Evolutionary conservation across 2,329 filamentous ascomycete species (phyloP), one percentile per base, ranked within the genome.

Genomic region (Nothopassalora personata): DNA sequence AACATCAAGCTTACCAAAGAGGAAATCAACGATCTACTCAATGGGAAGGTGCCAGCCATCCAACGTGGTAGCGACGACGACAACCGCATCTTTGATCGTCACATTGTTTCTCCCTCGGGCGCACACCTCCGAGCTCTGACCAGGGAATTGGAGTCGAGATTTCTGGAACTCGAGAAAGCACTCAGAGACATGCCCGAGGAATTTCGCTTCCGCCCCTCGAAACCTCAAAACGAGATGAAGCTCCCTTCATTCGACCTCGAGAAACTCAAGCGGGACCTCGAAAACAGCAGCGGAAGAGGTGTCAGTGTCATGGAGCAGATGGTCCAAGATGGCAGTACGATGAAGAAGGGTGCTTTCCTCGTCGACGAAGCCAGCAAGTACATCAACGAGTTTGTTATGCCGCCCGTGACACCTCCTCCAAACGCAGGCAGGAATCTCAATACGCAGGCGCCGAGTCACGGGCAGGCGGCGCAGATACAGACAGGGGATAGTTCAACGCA

Each of bases 81-180:
- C 33, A 48, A 47, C 5, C 75, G 72, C n/a, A 65, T 73, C 30
- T 78, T 77, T 60, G 75, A 76, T 1, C 81, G 87, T 28, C 85
- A 89, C 63, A 81, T 92, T 65, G 83, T 92, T 54, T 91, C 89
- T 0, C 87, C 89, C 0, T 86, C 88, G 61, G 89, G 89, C 10
- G 86, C 90, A 62, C 89, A 88, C 70, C 79, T 93, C n/a, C 85
- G 87, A 64, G 87, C 88, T 59, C 75, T 94, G 56, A 85, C 81
- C 1, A 75, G 81, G 4, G 83, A 87, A 46, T 86, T 92, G 62
- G 89, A 92, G 69, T 79, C 86, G 34, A 81, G 82, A 4, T 92
- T 88, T 64, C 76, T 93, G 10, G 79, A 84, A 53, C 80, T 93
- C 5, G 90, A 93, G 72, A 77, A 80, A 51, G 75, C 76, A 6